Base-by-base conservation (phyloP, 345 rosid species). In the Brassica rapa region DNA sequence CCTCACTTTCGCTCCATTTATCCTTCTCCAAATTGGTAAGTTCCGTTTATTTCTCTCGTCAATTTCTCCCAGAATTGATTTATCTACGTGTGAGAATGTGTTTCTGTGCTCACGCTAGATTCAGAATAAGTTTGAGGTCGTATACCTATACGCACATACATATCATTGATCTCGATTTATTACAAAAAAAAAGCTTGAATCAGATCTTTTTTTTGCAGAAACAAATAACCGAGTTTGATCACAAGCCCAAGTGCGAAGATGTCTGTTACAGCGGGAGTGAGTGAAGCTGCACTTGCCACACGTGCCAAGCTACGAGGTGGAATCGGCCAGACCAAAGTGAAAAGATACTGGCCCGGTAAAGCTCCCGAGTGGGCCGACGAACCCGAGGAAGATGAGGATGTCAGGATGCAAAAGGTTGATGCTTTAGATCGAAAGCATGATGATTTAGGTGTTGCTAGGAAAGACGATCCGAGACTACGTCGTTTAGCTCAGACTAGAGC, bases 241-340 rank as follows among this genome's bases (percentile, higher is more conserved):
- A n/a, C n/a, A n/a, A n/a, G n/a, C n/a, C n/a, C n/a, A n/a, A n/a
- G n/a, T n/a, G 12, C 35, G 49, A 82, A 25, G 35, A 88, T 90
- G 95, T 90, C 93, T 11, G 93, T 90, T 8, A 88, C 95, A 24
- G 93, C 95, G 2, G 95, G 95, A 62, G 91, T 90, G 4, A 85
- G 87, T 66, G 90, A 90, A 62, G 77, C 86, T 8, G 77, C 87
- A 2, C 79, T 88, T n/a, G 91, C 95, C 8, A 61, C 85, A 16
- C 80, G 95, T 64, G 95, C 87, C n/a, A 90, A 88, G 72, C 88
- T 90, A 3, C 83, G 88, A 67, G 93, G 95, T 53, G 89, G 86
- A 68, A 90, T 88, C 62, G 86, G 89, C 9, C 90, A 85, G 77
- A 90, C 91, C 0, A 90, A 82, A 78, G 95, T 90, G n/a, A 87